These are phyloP conservation scores for Cytospora mali DNA, from an alignment of 2,329 filamentous ascomycete species.

Conservation along the genomic window DNA sequence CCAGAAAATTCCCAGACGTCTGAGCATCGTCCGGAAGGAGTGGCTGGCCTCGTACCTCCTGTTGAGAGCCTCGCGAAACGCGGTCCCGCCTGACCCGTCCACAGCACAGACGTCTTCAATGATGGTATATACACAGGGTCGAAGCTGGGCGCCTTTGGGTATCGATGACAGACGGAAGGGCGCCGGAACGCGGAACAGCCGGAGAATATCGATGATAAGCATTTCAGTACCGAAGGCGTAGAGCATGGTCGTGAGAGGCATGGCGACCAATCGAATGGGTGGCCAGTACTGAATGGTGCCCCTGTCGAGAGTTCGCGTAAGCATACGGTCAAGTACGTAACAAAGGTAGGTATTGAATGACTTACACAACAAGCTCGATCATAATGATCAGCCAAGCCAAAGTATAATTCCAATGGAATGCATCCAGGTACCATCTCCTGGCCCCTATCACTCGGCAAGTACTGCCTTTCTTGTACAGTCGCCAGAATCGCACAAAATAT, in stretches of 20 bases:
- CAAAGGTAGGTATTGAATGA: neutral
- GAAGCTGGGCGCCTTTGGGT: conserved; percentile 59
- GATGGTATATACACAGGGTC: conserved; percentile 64
- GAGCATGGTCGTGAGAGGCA: conserved; percentile 55
- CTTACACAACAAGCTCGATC: conserved; percentile 55
- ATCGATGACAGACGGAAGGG: conserved; percentile 68
- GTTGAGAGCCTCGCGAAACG: conserved; percentile 53
- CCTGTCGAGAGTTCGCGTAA: conserved; percentile 11
- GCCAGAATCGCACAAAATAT: conserved; percentile 55
- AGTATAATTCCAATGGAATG: conserved; percentile 60
- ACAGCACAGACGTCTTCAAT: conserved; percentile 70
- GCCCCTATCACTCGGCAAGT: conserved; percentile 50
- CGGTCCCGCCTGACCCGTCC: conserved; percentile 62
- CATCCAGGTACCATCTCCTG: conserved; percentile 48
- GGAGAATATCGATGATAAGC: conserved; percentile 44
- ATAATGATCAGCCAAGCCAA: conserved; percentile 58
- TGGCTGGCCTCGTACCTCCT: conserved; percentile 56
- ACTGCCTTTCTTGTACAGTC: conserved; percentile 54
- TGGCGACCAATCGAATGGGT: conserved; percentile 52
- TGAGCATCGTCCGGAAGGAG: conserved; percentile 56
- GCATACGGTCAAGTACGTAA: neutral
- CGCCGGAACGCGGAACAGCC: conserved; percentile 41
- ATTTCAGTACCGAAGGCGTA: conserved; percentile 49
- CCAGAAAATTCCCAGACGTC: conserved; percentile 60
- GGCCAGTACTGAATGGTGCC: conserved; percentile 46